These are phyloP conservation scores for Acanthochlamys bracteata DNA, from an alignment of 106 monocot genomes.

Conservation along the genomic window DNA sequence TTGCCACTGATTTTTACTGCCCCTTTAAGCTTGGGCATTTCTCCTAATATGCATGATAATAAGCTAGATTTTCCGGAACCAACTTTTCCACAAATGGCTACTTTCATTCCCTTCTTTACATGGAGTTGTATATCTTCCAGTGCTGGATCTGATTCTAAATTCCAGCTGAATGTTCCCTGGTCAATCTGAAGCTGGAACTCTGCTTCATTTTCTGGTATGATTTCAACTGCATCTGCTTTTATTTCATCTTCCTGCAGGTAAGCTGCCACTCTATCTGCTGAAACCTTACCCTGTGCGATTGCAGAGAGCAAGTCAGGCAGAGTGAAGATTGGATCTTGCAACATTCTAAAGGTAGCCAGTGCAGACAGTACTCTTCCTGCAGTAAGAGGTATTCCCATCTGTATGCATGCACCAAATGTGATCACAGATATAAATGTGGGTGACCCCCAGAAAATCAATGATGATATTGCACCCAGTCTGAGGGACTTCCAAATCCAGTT, in stretches of 20 bases:
- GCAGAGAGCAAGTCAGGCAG: constrained; percentile 67
- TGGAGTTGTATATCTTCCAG: constrained; percentile 61
- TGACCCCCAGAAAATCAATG: constrained; percentile 61
- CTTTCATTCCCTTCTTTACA: constrained; percentile 51
- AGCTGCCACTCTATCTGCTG: constrained; percentile 68
- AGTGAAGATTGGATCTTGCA: constrained; percentile 73
- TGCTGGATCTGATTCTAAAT: constrained; percentile 38
- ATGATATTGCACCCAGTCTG: constrained; percentile 46
- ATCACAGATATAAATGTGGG: constrained; percentile 79
- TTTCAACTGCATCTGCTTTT: constrained; percentile 40
- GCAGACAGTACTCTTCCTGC: constrained; percentile 86
- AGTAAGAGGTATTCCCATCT: constrained; percentile 75
- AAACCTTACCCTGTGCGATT: constrained; percentile 78
- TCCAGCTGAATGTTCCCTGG: constrained; percentile 73
- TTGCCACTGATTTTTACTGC: constrained; percentile 47
- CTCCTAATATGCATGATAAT: constrained; percentile 74
- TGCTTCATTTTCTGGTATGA: constrained; percentile 36
- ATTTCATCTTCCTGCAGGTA: constrained; percentile 70
- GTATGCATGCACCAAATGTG: constrained; percentile 72
- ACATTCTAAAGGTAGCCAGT: constrained; percentile 75
- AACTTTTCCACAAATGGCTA: constrained; percentile 86
- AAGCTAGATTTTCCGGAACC: constrained; percentile 88
- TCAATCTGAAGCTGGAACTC: constrained; percentile 50
- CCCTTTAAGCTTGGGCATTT: constrained; percentile 69
- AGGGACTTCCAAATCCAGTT: constrained; percentile 67